These are phyloP conservation scores for Zygoascus flipseniorum DNA, from an alignment of 805 yeast species.

Conservation along the genomic window DNA sequence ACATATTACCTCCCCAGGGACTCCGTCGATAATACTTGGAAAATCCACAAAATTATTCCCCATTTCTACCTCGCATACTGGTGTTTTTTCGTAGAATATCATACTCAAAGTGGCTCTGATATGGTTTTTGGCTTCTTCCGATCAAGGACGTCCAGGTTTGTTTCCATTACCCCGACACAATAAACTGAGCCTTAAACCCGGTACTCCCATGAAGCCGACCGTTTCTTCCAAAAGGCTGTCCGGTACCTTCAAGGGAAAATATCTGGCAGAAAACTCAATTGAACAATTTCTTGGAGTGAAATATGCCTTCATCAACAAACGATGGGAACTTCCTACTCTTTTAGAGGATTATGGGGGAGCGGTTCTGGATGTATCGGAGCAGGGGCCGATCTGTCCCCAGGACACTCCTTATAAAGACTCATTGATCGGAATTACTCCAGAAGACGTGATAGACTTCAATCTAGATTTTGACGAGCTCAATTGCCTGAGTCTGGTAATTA, in stretches of 20 bases:
- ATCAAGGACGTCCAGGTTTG: too few relatives aligned
- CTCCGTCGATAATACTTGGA: too few relatives aligned
- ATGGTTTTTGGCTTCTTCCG: too few relatives aligned
- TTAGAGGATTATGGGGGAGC: slow-evolving; percentile 4
- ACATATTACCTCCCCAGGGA: too few relatives aligned
- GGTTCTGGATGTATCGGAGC: slow-evolving; percentile 9
- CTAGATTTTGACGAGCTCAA: slow-evolving; percentile 22
- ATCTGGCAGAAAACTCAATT: not conserved
- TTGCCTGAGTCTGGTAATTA: slow-evolving; percentile 26
- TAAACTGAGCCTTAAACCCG: too few relatives aligned
- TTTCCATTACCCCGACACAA: too few relatives aligned
- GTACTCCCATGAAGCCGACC: not conserved
- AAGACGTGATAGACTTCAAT: slow-evolving; percentile 14
- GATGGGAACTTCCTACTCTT: not conserved
- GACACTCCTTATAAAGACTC: slow-evolving; percentile 13
- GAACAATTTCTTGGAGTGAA: not conserved
- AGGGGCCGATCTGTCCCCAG: slow-evolving; percentile 18
- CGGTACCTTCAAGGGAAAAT: not conserved
- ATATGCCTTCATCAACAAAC: not conserved
- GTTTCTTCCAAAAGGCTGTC: not conserved
- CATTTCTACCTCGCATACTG: too few relatives aligned
- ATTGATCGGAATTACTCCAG: slow-evolving; percentile 17
- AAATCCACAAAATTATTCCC: too few relatives aligned
- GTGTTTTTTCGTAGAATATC: too few relatives aligned
- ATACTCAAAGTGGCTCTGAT: too few relatives aligned